A percentile compares a stretch with the other conserved stretches of the same genome.
phyloP scores from a whole-genome alignment of 83 land plant species.

The Diphasiastrum complanatum region DNA sequence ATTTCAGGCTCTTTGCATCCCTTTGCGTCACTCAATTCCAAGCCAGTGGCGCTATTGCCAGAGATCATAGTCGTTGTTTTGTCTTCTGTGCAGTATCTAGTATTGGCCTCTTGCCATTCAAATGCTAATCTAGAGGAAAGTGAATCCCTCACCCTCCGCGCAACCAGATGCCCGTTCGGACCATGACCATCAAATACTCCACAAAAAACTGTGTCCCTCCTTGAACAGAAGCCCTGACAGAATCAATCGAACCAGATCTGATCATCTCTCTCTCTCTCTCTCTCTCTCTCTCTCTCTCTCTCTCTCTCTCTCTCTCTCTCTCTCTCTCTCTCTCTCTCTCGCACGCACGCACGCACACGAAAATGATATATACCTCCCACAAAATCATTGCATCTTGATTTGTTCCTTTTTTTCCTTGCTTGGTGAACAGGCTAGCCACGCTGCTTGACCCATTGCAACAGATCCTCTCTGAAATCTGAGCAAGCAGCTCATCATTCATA shows the following conservation, averaged over 20 bases:
- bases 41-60: conserved; percentile 37
- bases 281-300: background rate
- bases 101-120: conserved; percentile 48
- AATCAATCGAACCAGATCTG: conserved; percentile 1
- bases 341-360: background rate
- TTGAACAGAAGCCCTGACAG: conserved; percentile 59
- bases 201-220: conserved; percentile 67
- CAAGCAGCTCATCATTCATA: conserved; percentile 45
- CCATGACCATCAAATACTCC: conserved; percentile 98
- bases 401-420: conserved; percentile 82
- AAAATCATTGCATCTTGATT: conserved; percentile 95
- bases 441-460: conserved; percentile 56
- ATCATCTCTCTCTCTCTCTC: background rate
- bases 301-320: background rate
- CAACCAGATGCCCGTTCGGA: conserved; percentile 76
- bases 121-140: conserved; percentile 58
- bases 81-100: conserved; percentile 27
- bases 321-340: background rate
- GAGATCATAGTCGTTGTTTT: conserved; percentile 28
- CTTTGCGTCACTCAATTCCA: conserved; percentile 31
- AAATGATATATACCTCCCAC: conserved; percentile 68
- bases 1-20: conserved; percentile 37
- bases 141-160: conserved; percentile 64
- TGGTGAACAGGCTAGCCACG: conserved; percentile 57
- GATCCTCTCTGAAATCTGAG: conserved; percentile 51